These are phyloP conservation scores for Amanita phalloides DNA, from an alignment of 768 basidiomycete genomes.

Conservation along the genomic window DNA sequence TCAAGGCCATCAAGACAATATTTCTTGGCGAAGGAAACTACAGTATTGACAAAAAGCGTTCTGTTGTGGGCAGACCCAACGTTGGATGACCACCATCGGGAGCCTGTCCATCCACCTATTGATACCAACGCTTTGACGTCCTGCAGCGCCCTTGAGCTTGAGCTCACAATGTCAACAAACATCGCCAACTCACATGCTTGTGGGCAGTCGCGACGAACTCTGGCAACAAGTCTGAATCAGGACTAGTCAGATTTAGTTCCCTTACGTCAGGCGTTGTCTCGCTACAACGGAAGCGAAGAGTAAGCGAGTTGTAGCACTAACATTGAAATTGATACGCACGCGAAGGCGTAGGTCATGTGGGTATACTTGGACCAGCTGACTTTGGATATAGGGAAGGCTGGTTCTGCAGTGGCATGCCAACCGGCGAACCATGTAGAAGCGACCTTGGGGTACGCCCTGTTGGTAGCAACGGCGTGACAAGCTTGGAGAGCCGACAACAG, in stretches of 20 bases:
- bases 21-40: conserved; percentile 35
- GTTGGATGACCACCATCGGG: conserved; percentile 49
- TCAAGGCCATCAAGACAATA: conserved; percentile 54
- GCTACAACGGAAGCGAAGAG: conserved; percentile 11
- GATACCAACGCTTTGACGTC: conserved; percentile 46
- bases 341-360: conserved; percentile 60
- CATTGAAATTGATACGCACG: conserved; percentile 29
- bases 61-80: conserved; percentile 49
- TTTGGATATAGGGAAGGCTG: conserved; percentile 35
- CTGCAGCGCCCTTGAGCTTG: conserved; percentile 19
- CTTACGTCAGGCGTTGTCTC: conserved; percentile 26
- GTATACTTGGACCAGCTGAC: conserved; percentile 64
- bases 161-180: background rate
- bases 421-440: conserved; percentile 58
- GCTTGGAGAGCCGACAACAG: background rate
- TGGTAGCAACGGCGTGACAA: background rate
- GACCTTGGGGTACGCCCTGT: conserved; percentile 14
- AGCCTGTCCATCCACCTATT: conserved; percentile 66
- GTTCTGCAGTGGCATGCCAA: conserved; percentile 37
- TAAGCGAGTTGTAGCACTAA: background rate
- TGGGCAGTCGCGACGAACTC: conserved; percentile 44
- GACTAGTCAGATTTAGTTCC: conserved; percentile 25
- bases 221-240: conserved; percentile 39
- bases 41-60: conserved; percentile 52
- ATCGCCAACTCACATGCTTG: conserved; percentile 22